A percentile compares a stretch with the other conserved stretches of the same genome.
Conservation (phyloP, 2,329 filamentous ascomycete genomes). For the Beauveria australis region DNA sequence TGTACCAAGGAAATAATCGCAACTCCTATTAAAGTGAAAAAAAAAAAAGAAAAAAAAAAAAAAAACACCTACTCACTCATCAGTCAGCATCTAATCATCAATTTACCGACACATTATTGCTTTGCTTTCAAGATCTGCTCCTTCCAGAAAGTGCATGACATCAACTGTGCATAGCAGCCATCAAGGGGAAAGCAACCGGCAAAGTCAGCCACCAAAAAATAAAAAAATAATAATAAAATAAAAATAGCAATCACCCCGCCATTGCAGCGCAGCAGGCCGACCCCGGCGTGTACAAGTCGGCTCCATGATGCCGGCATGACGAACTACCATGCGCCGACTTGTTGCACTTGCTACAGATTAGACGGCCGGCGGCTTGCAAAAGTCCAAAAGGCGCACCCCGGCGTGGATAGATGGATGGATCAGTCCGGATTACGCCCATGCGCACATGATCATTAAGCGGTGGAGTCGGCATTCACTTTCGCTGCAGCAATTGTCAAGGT, state of each 20-base stretch:
- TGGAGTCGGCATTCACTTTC: constrained; percentile 8
- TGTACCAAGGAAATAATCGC: too few relatives aligned
- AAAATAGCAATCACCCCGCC: background rate
- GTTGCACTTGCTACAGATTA: background rate
- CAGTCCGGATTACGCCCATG: constrained; percentile 3
- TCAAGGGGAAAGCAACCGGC: background rate
- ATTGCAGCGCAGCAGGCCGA: background rate
- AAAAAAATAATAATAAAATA: background rate
- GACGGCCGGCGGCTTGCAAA: background rate
- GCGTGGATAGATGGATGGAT: constrained; percentile 4
- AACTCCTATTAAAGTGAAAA: too few relatives aligned
- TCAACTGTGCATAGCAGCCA: background rate
- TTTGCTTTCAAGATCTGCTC: background rate
- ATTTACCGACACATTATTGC: background rate
- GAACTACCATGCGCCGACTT: background rate
- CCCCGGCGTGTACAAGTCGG: background rate
- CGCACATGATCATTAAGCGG: constrained; percentile 9
- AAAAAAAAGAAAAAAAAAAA: too few relatives aligned
- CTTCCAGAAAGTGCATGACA: background rate
- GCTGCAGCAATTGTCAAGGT: constrained; percentile 11
- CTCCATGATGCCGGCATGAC: constrained; percentile 9
- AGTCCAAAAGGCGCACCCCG: background rate
- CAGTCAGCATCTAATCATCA: background rate
- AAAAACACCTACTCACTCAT: too few relatives aligned
- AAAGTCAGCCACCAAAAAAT: background rate